Evolutionary conservation across 2,329 filamentous ascomycete species (phyloP).

Genomic region (Juglanconis oblonga): DNA sequence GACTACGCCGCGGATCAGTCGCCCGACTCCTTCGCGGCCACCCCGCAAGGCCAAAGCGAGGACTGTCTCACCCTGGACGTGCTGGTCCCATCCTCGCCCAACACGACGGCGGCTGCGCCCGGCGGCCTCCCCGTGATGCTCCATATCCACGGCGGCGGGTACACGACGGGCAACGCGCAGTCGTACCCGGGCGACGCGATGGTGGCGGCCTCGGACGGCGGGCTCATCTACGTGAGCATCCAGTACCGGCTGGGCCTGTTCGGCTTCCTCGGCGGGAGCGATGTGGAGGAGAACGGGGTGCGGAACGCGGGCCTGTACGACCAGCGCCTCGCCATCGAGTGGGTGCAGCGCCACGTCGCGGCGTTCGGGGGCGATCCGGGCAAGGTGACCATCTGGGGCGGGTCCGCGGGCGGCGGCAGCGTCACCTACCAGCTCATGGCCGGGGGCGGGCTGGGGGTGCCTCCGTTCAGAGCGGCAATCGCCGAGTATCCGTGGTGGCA

Average conservation of each 20-base stretch:
- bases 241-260: conserved; percentile 61
- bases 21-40: background rate
- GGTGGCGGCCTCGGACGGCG: conserved; percentile 5
- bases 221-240: conserved; percentile 54
- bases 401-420: conserved; percentile 57
- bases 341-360: conserved; percentile 59
- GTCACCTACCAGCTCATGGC: conserved; percentile 50
- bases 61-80: conserved; percentile 35
- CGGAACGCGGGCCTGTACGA: conserved; percentile 64
- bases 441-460: conserved; percentile 42
- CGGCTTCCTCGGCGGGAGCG: conserved; percentile 59
- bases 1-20: background rate
- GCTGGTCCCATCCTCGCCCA: conserved; percentile 24
- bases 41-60: conserved; percentile 22
- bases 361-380: conserved; percentile 56
- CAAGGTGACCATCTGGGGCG: conserved; percentile 58
- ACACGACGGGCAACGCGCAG: conserved; percentile 4
- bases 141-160: conserved; percentile 21
- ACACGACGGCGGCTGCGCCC: background rate
- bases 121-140: conserved; percentile 14
- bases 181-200: conserved; percentile 6
- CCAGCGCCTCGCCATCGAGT: conserved; percentile 57
- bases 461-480: conserved; percentile 44
- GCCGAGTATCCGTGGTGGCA: conserved; percentile 49
- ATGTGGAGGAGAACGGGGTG: conserved; percentile 51